A percentile compares a stretch with the other conserved stretches of the same genome.
Evolutionary conservation across 495 filamentous ascomycete genomes (phyloP).

Genomic region (Mytilinidion resinicola): DNA sequence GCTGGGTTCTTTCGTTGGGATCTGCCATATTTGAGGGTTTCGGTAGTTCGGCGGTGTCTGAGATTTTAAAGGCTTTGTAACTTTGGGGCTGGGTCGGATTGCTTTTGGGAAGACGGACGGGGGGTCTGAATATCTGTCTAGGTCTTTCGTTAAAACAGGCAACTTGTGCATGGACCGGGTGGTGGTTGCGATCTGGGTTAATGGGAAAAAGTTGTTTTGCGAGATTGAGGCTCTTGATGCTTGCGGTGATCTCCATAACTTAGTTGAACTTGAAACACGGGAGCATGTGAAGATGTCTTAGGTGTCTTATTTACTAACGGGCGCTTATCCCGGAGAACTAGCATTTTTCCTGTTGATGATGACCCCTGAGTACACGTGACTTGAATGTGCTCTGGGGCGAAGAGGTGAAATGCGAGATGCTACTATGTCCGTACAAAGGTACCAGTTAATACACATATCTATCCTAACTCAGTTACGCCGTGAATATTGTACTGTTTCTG

Average conservation of each 20-base stretch:
- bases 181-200: conserved; percentile 8
- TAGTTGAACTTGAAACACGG: too few species aligned
- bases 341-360: too few species aligned
- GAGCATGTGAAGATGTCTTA: too few species aligned
- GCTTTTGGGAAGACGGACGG: conserved; percentile 1
- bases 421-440: too few species aligned
- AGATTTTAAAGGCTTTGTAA: neutral
- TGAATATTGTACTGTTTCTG: too few species aligned
- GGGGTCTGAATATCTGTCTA: neutral
- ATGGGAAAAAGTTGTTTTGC: conserved; percentile 22
- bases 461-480: too few species aligned
- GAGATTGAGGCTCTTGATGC: neutral
- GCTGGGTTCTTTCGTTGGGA: neutral
- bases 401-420: too few species aligned
- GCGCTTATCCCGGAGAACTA: too few species aligned
- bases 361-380: too few species aligned
- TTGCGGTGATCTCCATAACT: neutral
- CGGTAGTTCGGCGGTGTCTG: neutral
- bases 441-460: too few species aligned
- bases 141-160: neutral
- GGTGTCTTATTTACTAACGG: too few species aligned
- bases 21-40: neutral
- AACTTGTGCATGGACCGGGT: conserved; percentile 11
- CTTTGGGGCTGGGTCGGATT: neutral
- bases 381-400: too few species aligned